Evolutionary conservation across 257 asterid genomes (phyloP), one percentile per base, ranked within the genome.

Genomic region (Henckelia pumila): DNA sequence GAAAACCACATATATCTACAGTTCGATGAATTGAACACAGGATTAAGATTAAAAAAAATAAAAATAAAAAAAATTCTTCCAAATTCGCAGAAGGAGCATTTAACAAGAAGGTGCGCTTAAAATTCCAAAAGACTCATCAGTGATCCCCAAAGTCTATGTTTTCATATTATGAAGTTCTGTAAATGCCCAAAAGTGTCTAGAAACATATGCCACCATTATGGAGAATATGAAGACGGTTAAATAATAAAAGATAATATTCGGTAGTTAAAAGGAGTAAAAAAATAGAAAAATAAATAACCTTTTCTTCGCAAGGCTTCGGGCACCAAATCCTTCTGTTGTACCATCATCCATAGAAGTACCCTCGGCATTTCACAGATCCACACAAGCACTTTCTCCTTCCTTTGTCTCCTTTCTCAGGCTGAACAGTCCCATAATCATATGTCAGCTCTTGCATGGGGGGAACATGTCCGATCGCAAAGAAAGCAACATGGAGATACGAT

Each of bases 361-460:
- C 88, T 61, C 76, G 68, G 76, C 85, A 80, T 62, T 78, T 83
- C 67, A 61, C 60, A 4, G 82, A 69, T 25, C 79, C 88, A 23
- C 88, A 83, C 49, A 71, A 65, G 72, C 88, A 83, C 64, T 73
- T 77, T 74, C 78, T 83, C 70, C 79, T 80, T 66, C 83, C 81
- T 61, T 49, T 63, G 30, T 73, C 77, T 21, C 74, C 78, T 59
- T 75, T 78, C 52, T 76, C 76, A n/a, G 83, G 58, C 65, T 72
- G 74, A 68, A 73, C 59, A 75, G 79, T 64, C 64, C 96, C 99
- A 68, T 91, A 94, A 73, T 91, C 97, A 75, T 69, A 88, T 3
- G 91, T 87, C 74, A 94, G 76, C 88, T 94, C 97, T 63, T 83
- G 97, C 96, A 94, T 76, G 22, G 97, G 99, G 71, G 99, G 97